These are phyloP conservation scores for Schoenoplectus triqueter DNA, from an alignment of 202 grass and related monocot genomes.

Conservation along the genomic window DNA sequence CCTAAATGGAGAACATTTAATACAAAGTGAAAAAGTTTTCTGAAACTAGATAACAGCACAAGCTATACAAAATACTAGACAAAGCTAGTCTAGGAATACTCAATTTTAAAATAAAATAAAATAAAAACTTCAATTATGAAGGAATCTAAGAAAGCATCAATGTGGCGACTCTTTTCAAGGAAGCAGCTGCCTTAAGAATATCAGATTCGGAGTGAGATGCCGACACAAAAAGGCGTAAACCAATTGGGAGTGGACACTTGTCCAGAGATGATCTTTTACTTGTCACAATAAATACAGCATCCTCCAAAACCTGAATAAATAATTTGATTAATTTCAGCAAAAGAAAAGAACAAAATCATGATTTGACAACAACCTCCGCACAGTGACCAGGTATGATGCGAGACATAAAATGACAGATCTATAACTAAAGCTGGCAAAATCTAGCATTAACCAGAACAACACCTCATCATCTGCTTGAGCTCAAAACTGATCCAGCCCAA, in stretches of 20 bases:
- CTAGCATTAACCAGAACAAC: slow-evolving; percentile 19
- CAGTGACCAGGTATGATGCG: slow-evolving; percentile 6
- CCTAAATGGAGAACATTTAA: slow-evolving; percentile 2
- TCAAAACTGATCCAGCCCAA: background rate
- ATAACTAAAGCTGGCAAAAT: slow-evolving; percentile 26
- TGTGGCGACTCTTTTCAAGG: slow-evolving; percentile 68
- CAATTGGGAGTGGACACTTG: slow-evolving; percentile 72
- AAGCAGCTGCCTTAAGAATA: slow-evolving; percentile 53
- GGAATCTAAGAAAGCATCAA: slow-evolving; percentile 59
- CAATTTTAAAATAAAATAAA: background rate
- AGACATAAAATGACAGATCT: slow-evolving; percentile 5
- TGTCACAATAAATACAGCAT: slow-evolving; percentile 77
- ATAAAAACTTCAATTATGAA: slow-evolving; percentile 25
- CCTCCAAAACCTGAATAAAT: slow-evolving; percentile 59
- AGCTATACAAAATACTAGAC: slow-evolving; percentile 25
- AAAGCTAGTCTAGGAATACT: background rate
- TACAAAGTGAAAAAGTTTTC: slow-evolving; percentile 24
- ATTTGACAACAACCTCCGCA: background rate
- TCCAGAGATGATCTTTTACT: slow-evolving; percentile 80
- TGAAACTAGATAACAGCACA: slow-evolving; percentile 28
- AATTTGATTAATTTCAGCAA: slow-evolving; percentile 22
- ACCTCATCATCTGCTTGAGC: slow-evolving; percentile 4
- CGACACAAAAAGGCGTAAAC: slow-evolving; percentile 77
- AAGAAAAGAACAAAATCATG: slow-evolving; percentile 1
- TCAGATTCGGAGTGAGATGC: slow-evolving; percentile 70